Evolutionary conservation across 75 land plant species (phyloP), one percentile per base, ranked within the genome.

Genomic region (Pinus albicaulis): DNA sequence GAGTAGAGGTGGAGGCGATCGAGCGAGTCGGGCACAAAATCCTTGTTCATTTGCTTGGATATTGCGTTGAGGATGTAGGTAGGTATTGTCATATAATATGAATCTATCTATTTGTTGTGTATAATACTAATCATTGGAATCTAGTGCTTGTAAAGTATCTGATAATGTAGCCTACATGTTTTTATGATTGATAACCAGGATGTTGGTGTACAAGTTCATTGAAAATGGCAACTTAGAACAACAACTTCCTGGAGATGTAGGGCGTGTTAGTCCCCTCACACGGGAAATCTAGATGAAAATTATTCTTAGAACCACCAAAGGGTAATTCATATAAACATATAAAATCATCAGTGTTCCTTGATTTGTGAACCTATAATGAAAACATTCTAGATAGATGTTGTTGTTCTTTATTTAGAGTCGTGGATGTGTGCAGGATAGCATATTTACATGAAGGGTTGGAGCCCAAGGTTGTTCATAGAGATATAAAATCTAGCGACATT

Each of bases 391-490:
- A 36, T 36, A 36, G 5, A 36, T 36, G 38, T 36, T 36, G 38
- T 36, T 36, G 38, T 36, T 36, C 3, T 36, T 36, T 1, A 36
- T 36, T 36, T 36, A 36, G 38, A 36, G 5, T 36, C 38, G 3
- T 36, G 38, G 38, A 36, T 2, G 38, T 36, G 38, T 36, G 38
- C 1, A 95, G 93, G 52, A 31, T 95, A 22, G 93, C 95, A 17
- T 92, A 95, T 81, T 78, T 95, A 78, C 95, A 92, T 80, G 98
- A 95, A 81, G 98, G 93, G 3, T 74, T 95, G 41, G 95, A 95
- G 75, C 98, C 98, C 23, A 95, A 95, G 80, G 98, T 95, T 74
- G 98, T 95, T 20, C 98, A 95, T 74, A 86, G 98, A 5, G 98
- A 95, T 78, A 82, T 95, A 36, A 95, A 95, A 76, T 88, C 98